Evolutionary conservation across 108 stramenopile species (phyloP), one percentile per base, ranked within the genome.

Genomic region (Mediolabrus comicus): DNA sequence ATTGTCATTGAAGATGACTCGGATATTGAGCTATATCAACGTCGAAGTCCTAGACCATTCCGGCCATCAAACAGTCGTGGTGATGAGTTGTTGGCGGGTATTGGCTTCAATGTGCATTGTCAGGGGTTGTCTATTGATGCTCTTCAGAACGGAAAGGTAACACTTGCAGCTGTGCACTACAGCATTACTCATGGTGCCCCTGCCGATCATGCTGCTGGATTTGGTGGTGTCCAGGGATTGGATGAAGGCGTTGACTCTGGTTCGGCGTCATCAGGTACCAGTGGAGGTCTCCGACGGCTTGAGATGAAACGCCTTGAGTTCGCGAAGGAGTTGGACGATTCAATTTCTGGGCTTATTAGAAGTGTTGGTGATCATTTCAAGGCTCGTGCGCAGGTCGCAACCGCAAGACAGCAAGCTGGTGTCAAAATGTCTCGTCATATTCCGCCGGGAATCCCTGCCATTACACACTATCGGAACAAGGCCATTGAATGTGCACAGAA

Each of bases 141-240:
- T 1, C 59, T 83, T 5, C 64, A 82, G 61, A 84, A 85, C 65
- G 62, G 79, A 17, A 51, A 66, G 14, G 41, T 52, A 9, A 54
- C 71, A 19, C 53, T 67, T 25, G 59, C 78, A 26, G 62, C 62
- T 33, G 41, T 83, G 9, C 83, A 80, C 66, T 76, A 87, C 32
- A 91, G 89, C 59, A 71, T 91, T 22, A 92, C 95, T 9, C 82
- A 82, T 65, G 95, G 95, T 9, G 95, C 95, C 5, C 92, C 92
- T 52, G 77, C 90, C 17, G 95, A 96, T 80, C 95, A 96, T 67
- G 89, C 89, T 4, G 76, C 84, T 30, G 95, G 95, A 52, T 96
- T 93, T 81, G 85, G 83, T 25, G 83, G 82, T 58, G 58, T 86
- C 25, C 49, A 82, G 16, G 72, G 77, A 3, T 69, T 75, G 55